Evolutionary conservation across 2,329 filamentous ascomycete genomes (phyloP).

Genomic region (Fragosphaeria purpurea): DNA sequence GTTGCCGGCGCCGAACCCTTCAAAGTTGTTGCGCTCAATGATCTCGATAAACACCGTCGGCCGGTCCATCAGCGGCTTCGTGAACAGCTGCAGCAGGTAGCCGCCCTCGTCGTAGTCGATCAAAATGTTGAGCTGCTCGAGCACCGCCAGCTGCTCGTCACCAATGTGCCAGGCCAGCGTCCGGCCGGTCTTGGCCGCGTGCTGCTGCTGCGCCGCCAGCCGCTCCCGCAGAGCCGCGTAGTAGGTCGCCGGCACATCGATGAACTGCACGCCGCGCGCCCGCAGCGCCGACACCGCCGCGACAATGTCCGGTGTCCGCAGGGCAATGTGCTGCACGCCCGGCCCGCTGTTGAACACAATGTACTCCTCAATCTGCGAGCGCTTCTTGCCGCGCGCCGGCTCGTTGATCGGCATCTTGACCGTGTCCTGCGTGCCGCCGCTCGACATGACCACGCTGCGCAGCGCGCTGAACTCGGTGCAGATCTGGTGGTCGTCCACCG

Average conservation of each 20-base stretch:
- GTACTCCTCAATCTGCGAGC: conserved; percentile 90
- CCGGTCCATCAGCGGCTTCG: conserved; percentile 84
- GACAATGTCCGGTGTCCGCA: conserved; percentile 74
- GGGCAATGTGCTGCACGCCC: conserved; percentile 88
- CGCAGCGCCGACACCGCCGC: conserved; percentile 65
- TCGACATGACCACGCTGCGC: conserved; percentile 83
- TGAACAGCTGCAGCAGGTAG: conserved; percentile 69
- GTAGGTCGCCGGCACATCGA: conserved; percentile 77
- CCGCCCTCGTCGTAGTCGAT: conserved; percentile 93
- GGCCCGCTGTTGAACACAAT: conserved; percentile 83
- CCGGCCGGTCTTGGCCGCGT: conserved; percentile 22
- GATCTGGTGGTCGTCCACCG: conserved; percentile 86
- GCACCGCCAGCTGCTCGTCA: conserved; percentile 66
- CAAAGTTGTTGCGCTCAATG: conserved; percentile 83
- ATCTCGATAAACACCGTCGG: conserved; percentile 96
- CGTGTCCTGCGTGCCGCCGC: conserved; percentile 65
- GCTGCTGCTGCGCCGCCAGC: conserved; percentile 46
- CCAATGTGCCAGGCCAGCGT: conserved; percentile 43
- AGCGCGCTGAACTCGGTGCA: conserved; percentile 87
- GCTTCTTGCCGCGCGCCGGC: conserved; percentile 79
- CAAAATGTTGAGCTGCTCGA: conserved; percentile 72
- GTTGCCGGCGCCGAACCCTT: conserved; percentile 88
- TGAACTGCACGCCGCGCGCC: conserved; percentile 86
- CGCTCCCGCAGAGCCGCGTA: conserved; percentile 68
- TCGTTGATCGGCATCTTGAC: conserved; percentile 99